These are phyloP conservation scores for Puccinia hordei DNA, from an alignment of 1,284 basidiomycete genomes.

Conservation along the genomic window DNA sequence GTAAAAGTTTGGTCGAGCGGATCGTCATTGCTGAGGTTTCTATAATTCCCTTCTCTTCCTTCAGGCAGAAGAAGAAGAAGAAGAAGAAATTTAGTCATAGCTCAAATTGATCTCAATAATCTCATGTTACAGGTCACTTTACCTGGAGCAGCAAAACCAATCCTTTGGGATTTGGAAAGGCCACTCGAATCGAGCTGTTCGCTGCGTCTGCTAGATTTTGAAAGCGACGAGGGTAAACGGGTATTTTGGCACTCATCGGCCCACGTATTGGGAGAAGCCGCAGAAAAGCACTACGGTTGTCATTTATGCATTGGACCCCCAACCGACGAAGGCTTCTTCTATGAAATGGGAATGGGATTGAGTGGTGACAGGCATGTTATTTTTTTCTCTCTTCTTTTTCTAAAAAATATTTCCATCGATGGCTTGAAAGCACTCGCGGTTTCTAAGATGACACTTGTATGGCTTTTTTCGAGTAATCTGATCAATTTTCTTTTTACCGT, in stretches of 20 bases:
- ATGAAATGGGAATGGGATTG: slow-evolving; percentile 76
- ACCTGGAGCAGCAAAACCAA: slow-evolving; percentile 71
- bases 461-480: not conserved
- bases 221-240: slow-evolving; percentile 79
- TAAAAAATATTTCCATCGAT: too few relatives aligned
- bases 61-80: not conserved
- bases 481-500: slow-evolving; percentile 6
- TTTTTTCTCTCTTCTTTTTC: slow-evolving; percentile 3
- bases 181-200: slow-evolving; percentile 81
- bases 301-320: slow-evolving; percentile 97
- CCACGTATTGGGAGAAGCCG: slow-evolving; percentile 96
- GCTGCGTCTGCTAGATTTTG: slow-evolving; percentile 89
- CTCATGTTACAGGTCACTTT: slow-evolving; percentile 17
- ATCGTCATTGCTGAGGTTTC: slow-evolving; percentile 86
- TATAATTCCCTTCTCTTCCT: slow-evolving; percentile 3
- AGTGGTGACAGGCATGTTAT: slow-evolving; percentile 68
- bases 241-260: slow-evolving; percentile 99
- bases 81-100: not conserved
- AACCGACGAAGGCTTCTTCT: slow-evolving; percentile 98
- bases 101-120: not conserved
- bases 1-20: slow-evolving; percentile 83
- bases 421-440: not conserved
- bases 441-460: not conserved
- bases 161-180: slow-evolving; percentile 91
- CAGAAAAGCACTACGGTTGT: slow-evolving; percentile 94